Base-by-base conservation (phyloP, 208 protist genomes). In the Phytomonas sp. region DNA sequence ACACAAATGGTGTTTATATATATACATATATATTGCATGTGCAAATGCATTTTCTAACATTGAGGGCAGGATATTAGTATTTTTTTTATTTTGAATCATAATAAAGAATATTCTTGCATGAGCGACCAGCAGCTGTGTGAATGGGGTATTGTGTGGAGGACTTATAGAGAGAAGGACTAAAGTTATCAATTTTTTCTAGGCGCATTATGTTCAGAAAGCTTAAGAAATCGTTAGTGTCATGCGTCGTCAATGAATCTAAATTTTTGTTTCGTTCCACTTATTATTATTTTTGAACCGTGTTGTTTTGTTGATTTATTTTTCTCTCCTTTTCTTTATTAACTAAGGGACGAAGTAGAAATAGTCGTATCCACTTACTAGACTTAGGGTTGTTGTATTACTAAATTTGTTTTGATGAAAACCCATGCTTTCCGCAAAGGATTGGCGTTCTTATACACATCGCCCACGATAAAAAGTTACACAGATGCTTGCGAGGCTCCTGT, bases 401-500 rank as follows among this genome's bases (percentile, higher is more conserved):
- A 15, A 51, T 51, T 51, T 51, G 4, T 63, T 63, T 34, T 30
- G 28, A 63, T 91, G 84, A 81, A 78, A 31, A 70, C 77, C 17
- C 81, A 74, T 67, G 62, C 78, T 5, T 78, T 86, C 60, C 29
- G 29, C 40, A 34, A 68, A 32, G 20, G 64, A 5, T 56, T 88
- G 28, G 78, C 80, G 11, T 76, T 80, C 1, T 74, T 87, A 37
- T 96, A 96, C 71, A 77, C 80, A 26, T 73, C 74, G 0, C 80
- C 86, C 1, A 70, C 73, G 23, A 74, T 88, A 17, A 81, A 82
- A 29, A 91, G 81, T 11, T 96, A 91, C 73, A 96, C 91, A 0
- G 86, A 94, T 71, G 88, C 91, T 5, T 96, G 91, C 68, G 91
- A 96, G 70, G 88, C 91, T 11, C 91, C 91, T 26, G 83, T 85